Base-by-base conservation (phyloP, 2,329 filamentous ascomycete species). In the Fusarium robinianum region DNA sequence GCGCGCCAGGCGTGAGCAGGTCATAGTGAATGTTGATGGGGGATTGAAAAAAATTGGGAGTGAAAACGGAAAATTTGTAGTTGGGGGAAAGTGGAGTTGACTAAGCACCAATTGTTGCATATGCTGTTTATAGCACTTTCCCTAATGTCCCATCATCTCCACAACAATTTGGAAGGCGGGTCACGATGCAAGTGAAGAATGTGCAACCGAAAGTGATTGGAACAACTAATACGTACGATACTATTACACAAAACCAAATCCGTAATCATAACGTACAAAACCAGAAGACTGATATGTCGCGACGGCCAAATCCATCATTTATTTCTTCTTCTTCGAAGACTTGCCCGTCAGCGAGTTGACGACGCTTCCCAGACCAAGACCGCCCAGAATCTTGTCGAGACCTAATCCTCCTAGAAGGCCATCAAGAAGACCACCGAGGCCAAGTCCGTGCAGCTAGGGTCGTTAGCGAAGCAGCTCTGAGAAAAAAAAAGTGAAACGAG, bases 401-500 rank as follows among this genome's bases (percentile, higher is more conserved):
- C 88, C 88, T 14, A 94, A 71, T 2, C 86, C 85, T 42, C 88
- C 87, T 2, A 96, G 78, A 4, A 95, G 73, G 34, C 85, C 84
- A 53, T 92, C 88, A 57, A 96, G 80, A 1, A 96, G 68, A 11
- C 87, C 86, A 47, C 90, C 90, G 2, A 96, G 80, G 44, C 90
- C 90, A 18, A 96, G 81, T 5, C 87, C 88, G 58, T 86, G 85
- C 46, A 94, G 78, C 62, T 75, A 32, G 18, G 31, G 2, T 2
- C 14, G 57, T 64, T 58, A 67, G 57, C 41, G 45, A 5, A 7
- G 11, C 15, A 14, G 8, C 42, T 15, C 24, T 12, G 2, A 3
- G 2, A 2, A 5, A 14, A 25, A 19, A 2, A 17, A 17, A 3
- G 7, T 18, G 7, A 18, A n/a, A 16, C 16, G 9, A 27, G 5